Base-by-base conservation (phyloP, 2,329 filamentous ascomycete species). In the Cercospora sesami region DNA sequence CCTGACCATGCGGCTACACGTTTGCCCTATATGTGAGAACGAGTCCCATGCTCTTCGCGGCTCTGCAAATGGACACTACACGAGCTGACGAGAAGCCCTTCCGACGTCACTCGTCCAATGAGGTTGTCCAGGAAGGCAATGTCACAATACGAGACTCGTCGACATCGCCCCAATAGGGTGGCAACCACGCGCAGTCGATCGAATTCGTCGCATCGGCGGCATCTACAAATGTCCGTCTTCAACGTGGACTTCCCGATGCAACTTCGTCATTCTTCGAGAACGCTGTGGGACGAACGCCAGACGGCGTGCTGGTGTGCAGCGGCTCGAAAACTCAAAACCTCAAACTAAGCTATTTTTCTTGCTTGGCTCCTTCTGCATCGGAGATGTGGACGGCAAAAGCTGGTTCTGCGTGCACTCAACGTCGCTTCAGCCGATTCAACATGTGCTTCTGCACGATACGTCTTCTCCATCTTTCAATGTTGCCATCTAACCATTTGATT, bases 51-150 rank as follows among this genome's bases (percentile, higher is more conserved):
- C 53, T 23, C 14, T 58, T 58, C 30, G 28, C 28, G 55, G 55
- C 55, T 59, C 31, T 36, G 31, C 55, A 23, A 21, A 59, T 28
- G 55, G n/a, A 59, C 55, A 36, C 30, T 18, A 59, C 31, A 62
- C 39, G 26, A 62, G 60, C 23, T 55, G 51, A 64, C 62, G 53
- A 64, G 62, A 58, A 64, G n/a, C 33, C 7, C 30, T 31, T 33
- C 62, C 53, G 51, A 64, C 51, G 62, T 64, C 62, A 64, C 64
- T 53, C 63, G 33, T 65, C 63, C 64, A 65, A 65, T 65, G 57
- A 36, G 55, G 14, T 31, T 31, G 31, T 5, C 26, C 23, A 60
- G 45, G 23, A 60, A n/a, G 14, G 23, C 28, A 21, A 31, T 42
- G 28, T 48, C 28, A 36, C 63, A 28, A 65, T 65, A 61, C 64